A percentile compares a stretch with the other conserved stretches of the same genome.
phyloP scores from a whole-genome alignment of 345 rosid species.

The Populus pruinosa region DNA sequence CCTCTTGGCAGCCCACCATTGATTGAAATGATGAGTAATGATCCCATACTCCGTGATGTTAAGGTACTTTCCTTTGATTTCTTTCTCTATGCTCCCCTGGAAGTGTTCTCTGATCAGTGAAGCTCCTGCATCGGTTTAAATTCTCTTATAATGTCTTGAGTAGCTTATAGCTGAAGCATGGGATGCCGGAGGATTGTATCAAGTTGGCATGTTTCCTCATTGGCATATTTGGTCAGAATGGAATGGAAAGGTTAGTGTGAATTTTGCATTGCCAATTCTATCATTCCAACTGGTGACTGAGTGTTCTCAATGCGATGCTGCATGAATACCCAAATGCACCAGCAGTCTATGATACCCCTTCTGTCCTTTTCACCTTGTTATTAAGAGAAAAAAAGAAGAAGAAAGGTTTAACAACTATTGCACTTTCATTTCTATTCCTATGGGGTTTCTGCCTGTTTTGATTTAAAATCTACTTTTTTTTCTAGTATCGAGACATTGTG shows the following conservation, averaged over 20 bases:
- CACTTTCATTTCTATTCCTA: not conserved
- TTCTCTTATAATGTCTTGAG: conserved; percentile 15
- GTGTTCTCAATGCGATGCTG: not conserved
- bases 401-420: not conserved
- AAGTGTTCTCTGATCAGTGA: not conserved
- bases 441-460: not conserved
- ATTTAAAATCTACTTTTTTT: conserved; percentile 1
- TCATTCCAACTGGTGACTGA: not conserved
- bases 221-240: conserved; percentile 98
- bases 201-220: conserved; percentile 94
- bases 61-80: conserved; percentile 49
- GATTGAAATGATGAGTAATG: conserved; percentile 87
- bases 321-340: not conserved
- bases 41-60: conserved; percentile 79
- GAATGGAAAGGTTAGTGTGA: conserved; percentile 88
- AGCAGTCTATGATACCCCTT: not conserved
- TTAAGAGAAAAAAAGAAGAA: not conserved
- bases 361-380: not conserved
- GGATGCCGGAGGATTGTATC: conserved; percentile 96
- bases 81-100: not conserved
- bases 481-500: conserved; percentile 90
- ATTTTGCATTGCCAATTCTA: not conserved
- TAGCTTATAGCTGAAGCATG: conserved; percentile 98
- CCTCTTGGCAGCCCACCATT: conserved; percentile 85
- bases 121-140: not conserved